These are phyloP conservation scores for Candida odintsovae DNA, from an alignment of 805 yeast species.

Conservation along the genomic window DNA sequence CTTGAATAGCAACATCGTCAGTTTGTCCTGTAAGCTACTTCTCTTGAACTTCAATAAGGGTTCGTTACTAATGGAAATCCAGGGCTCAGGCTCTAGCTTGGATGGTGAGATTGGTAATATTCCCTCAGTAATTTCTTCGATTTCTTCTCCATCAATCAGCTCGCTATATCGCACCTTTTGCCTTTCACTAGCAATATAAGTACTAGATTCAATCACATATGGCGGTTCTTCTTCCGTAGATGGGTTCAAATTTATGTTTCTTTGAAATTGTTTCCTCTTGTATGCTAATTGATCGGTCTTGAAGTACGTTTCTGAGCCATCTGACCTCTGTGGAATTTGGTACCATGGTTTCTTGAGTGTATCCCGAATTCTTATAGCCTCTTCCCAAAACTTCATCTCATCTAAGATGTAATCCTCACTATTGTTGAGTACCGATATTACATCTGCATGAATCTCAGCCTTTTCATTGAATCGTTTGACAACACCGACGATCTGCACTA, in stretches of 20 bases:
- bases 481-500: slow-evolving; percentile 26
- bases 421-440: slow-evolving; percentile 19
- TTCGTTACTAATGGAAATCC: neutral
- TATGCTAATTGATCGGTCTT: slow-evolving; percentile 2
- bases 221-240: slow-evolving; percentile 2
- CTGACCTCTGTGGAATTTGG: slow-evolving; percentile 14
- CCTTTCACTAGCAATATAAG: slow-evolving; percentile 10
- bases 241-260: slow-evolving; percentile 1
- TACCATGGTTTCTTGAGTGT: slow-evolving; percentile 31
- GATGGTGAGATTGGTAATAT: slow-evolving; percentile 6
- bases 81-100: slow-evolving; percentile 8
- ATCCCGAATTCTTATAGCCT: slow-evolving; percentile 21
- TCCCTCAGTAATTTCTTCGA: slow-evolving; percentile 12
- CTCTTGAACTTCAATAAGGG: neutral
- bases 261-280: slow-evolving; percentile 5
- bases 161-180: neutral
- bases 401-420: slow-evolving; percentile 19
- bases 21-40: slow-evolving; percentile 5
- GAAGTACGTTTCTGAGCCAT: neutral
- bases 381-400: slow-evolving; percentile 34
- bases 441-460: slow-evolving; percentile 28
- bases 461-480: slow-evolving; percentile 10
- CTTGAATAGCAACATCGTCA: slow-evolving; percentile 15
- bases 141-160: neutral
- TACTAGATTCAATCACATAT: slow-evolving; percentile 18